Base-by-base conservation (phyloP, 192 early-diverging fungal genomes). In the Coemansia sp. region DNA sequence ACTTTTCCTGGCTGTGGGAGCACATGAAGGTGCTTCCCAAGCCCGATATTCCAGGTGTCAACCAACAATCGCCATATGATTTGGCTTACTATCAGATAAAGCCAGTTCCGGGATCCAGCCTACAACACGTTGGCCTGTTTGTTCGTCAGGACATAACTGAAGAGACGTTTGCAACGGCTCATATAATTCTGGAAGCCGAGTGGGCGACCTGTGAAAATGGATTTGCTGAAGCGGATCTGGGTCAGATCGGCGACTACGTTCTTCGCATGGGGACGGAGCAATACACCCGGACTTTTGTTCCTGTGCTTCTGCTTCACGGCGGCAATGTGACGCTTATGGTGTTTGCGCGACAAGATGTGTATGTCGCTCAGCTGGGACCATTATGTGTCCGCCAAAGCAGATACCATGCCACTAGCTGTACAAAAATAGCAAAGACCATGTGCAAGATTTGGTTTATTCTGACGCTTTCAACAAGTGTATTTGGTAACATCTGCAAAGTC, bases 181-280 rank as follows among this genome's bases (percentile, higher is more conserved):
- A 50, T 15, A 9, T 50, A 17, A 17, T 50, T 19, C 19, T 50
- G 19, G 48, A 50, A 19, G 48, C 48, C 20, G 7, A 50, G n/a
- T 21, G 19, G 20, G 2, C 8, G n/a, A 19, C 48, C 8, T 15
- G n/a, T 9, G 48, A 17, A 8, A 19, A 17, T 17, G 20, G n/a
- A 0, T 50, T 22, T 21, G 5, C 8, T 9, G 9, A 50, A 9
- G 48, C 15, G 8, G 9, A 15, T 15, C 48, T 57, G 67, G 79
- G 62, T 28, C 78, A 58, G 54, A 26, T 78, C 42, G 75, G 51
- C 15, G 50, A 69, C 25, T 78, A 72, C 12, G 66, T 57, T 2
- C 9, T 20, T 11, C 11, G 17, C 1, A 17, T 69, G n/a, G 63
- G 64, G 64, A 8, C 44, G 34, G 19, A 12, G 5, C 72, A 74